Conservation (phyloP, 805 yeast species). For the Metschnikowia gruessii region DNA sequence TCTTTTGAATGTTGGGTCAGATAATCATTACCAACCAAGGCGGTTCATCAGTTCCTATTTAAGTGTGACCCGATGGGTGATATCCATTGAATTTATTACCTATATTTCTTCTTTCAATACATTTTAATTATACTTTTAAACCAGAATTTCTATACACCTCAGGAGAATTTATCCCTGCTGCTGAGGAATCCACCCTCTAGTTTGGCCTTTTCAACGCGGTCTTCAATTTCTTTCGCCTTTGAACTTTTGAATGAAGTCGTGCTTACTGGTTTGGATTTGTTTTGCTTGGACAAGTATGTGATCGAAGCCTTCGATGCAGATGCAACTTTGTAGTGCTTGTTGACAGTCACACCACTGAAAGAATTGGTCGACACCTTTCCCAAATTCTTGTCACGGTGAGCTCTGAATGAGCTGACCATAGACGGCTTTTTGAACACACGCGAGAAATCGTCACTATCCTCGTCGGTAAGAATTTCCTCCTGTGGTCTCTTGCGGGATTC, state of each 20-base stretch:
- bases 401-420: slow-evolving; percentile 45
- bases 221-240: slow-evolving; percentile 28
- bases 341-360: slow-evolving; percentile 49
- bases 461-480: slow-evolving; percentile 23
- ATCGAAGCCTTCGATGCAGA: slow-evolving; percentile 58
- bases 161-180: slow-evolving; percentile 4
- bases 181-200: slow-evolving; percentile 12
- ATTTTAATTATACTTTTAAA: background rate
- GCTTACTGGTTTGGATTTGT: slow-evolving; percentile 23
- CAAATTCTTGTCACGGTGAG: slow-evolving; percentile 35
- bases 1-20: slow-evolving; percentile 8
- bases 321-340: slow-evolving; percentile 53
- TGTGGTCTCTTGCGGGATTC: slow-evolving; percentile 11
- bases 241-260: slow-evolving; percentile 23
- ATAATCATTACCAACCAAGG: background rate
- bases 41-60: background rate
- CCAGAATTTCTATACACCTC: background rate
- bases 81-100: background rate
- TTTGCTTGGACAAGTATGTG: slow-evolving; percentile 45
- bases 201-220: slow-evolving; percentile 23
- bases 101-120: background rate
- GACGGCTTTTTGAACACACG: slow-evolving; percentile 46
- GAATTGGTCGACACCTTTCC: slow-evolving; percentile 41
- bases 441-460: slow-evolving; percentile 35
- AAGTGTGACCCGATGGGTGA: background rate